phyloP scores from a whole-genome alignment of 164 flowering plant genomes.

The Chimonanthus praecox region DNA sequence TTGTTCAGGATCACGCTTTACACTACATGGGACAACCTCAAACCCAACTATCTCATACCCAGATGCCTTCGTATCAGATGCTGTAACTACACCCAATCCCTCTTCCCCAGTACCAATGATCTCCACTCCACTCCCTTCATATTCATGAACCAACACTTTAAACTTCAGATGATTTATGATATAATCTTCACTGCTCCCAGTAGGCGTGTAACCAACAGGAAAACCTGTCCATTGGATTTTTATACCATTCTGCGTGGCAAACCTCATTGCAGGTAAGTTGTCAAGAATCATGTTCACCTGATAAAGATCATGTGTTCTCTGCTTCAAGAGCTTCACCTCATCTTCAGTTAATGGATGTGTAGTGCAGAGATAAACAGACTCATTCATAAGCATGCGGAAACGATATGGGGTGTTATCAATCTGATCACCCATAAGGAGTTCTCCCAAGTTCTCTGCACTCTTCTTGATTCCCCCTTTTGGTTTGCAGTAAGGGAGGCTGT shows the following conservation, averaged over 20 bases:
- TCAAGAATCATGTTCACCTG: constrained; percentile 47
- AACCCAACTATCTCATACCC: constrained; percentile 53
- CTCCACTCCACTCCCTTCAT: constrained; percentile 37
- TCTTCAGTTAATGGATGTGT: constrained; percentile 16
- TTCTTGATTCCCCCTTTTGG: constrained; percentile 22
- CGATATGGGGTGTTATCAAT: constrained; percentile 30
- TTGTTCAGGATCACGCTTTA: constrained; percentile 32
- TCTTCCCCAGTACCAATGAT: constrained; percentile 49
- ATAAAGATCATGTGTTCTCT: constrained; percentile 32
- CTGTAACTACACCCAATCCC: constrained; percentile 35
- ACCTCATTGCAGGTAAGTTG: constrained; percentile 41
- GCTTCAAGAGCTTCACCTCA: constrained; percentile 26
- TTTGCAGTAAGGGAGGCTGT: constrained; percentile 27
- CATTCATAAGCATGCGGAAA: constrained; percentile 24
- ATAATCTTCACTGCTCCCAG: constrained; percentile 21
- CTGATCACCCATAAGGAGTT: constrained; percentile 34
- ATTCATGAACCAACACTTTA: constrained; percentile 33
- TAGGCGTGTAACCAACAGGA: constrained; percentile 29
- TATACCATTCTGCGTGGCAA: constrained; percentile 23
- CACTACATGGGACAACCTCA: constrained; percentile 49
- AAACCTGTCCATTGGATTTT: constrained; percentile 41
- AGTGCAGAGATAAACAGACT: constrained; percentile 26
- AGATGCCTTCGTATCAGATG: constrained; percentile 26
- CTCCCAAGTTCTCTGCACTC: constrained; percentile 30
- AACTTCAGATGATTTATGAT: constrained; percentile 41